These are phyloP conservation scores for Henningerozyma blattae DNA, from an alignment of 805 yeast genomes.

Conservation along the genomic window DNA sequence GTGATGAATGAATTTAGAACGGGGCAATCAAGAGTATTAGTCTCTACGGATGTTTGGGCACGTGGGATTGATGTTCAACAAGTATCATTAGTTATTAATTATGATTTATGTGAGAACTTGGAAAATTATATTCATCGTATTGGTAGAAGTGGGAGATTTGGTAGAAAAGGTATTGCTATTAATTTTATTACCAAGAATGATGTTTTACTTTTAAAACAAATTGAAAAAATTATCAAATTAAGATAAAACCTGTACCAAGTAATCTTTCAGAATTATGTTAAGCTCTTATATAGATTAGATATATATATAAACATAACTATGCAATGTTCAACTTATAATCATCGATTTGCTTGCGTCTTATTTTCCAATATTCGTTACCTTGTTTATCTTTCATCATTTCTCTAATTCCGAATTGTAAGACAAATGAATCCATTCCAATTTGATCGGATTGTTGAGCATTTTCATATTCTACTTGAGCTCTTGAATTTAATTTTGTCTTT, in stretches of 20 bases:
- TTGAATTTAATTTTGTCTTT: conserved; percentile 24
- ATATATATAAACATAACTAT: too few relatives aligned
- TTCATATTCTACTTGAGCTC: conserved; percentile 6
- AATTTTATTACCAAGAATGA: conserved; percentile 83
- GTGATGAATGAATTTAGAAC: conserved; percentile 94
- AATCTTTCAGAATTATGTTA: conserved; percentile 38
- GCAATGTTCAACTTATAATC: too few relatives aligned
- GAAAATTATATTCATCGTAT: conserved; percentile 96
- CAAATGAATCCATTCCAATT: neutral
- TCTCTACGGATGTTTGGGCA: conserved; percentile 91
- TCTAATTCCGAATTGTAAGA: neutral
- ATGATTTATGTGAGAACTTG: conserved; percentile 80
- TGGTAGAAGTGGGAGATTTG: conserved; percentile 98
- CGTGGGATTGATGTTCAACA: conserved; percentile 98
- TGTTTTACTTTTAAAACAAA: conserved; percentile 60
- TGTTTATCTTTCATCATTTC: conserved; percentile 1
- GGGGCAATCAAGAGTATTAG: conserved; percentile 86
- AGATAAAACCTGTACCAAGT: conserved; percentile 89
- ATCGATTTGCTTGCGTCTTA: neutral
- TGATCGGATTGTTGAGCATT: neutral
- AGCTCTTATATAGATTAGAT: too few relatives aligned
- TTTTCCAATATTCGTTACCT: neutral
- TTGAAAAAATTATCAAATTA: conserved; percentile 82
- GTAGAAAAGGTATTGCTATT: conserved; percentile 96
- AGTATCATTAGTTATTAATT: conserved; percentile 88